Base-by-base conservation (phyloP, 2,329 filamentous ascomycete genomes). In the Cytospora mali region DNA sequence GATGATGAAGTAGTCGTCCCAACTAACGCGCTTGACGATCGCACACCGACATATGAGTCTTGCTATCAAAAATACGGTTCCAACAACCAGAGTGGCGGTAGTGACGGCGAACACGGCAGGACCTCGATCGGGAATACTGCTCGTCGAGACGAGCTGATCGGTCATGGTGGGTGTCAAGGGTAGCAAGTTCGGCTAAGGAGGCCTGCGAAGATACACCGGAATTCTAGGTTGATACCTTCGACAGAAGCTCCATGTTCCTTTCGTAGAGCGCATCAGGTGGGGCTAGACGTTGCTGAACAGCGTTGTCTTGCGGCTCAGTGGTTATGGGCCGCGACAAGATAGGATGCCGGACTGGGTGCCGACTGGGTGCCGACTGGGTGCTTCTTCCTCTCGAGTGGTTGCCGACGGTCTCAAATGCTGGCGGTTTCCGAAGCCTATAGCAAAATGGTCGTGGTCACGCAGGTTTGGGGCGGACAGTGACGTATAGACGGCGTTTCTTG, bases 1-100 rank as follows among this genome's bases (percentile, higher is more conserved):
- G 13, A 92, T 75, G 75, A 97, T 95, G 69, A 91, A 85, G 75
- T 88, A 90, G 79, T 97, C 93, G 75, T 96, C 92, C 79, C 85
- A 84, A 61, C 83, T 87, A 57, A 92, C 76, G 60, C 84, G 87
- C 68, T 85, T 86, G 61, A 97, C 88, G 55, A 97, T 88, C 53
- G 83, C 85, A 55, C 85, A 81, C 29, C 93, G 85, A 64, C 90
- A 92, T 49, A 91, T 77, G 68, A 96, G 80, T 60, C 93, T 87
- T 39, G 91, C 83, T 49, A 81, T 80, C 68, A 97, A 91, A 72
- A 96, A 94, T 60, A 90, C 71, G 46, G 89, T 89, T 57, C 91
- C 87, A 58, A 93, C 74, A 25, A 83, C 82, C 66, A 93, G 82
- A 57, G 89, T 91, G 23, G 83, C 79, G 7, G 85, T 83, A n/a